Evolutionary conservation across 345 rosid species (phyloP).

Genomic region (Kernera saxatilis): DNA sequence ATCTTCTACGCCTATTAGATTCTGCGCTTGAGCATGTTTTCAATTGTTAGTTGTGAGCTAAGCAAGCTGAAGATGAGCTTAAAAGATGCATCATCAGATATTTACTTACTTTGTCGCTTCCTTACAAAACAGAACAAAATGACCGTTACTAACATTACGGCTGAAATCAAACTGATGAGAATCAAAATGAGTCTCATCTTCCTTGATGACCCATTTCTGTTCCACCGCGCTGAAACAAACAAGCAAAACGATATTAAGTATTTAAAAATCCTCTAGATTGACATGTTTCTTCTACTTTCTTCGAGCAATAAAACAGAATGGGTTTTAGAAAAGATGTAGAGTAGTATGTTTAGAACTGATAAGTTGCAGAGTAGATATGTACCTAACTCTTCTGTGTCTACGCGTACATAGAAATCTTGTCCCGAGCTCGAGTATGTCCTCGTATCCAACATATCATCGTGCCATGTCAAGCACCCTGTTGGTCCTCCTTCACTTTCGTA

Average conservation of each 20-base stretch:
- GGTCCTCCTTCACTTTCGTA: conserved; percentile 26
- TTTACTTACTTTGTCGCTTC: conserved; percentile 29
- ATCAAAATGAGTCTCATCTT: conserved; percentile 27
- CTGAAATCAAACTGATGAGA: conserved; percentile 13
- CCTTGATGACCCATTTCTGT: conserved; percentile 3
- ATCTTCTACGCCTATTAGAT: not conserved
- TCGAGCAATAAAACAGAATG: not conserved
- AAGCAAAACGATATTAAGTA: not conserved
- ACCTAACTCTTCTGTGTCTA: conserved; percentile 47
- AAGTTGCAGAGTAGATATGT: too few species aligned
- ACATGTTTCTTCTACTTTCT: not conserved
- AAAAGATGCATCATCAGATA: not conserved
- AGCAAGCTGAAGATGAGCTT: not conserved
- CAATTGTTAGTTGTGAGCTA: not conserved
- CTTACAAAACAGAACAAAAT: conserved; percentile 13
- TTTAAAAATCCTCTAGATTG: not conserved
- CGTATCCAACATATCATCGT: conserved; percentile 38
- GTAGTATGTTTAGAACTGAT: too few species aligned
- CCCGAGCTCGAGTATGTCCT: conserved; percentile 34
- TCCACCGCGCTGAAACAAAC: conserved; percentile 28
- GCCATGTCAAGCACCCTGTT: conserved; percentile 51
- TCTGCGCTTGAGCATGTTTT: conserved; percentile 14
- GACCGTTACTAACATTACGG: conserved; percentile 8
- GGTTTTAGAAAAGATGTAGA: not conserved
- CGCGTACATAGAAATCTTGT: conserved; percentile 45